Percentiles rank a stretch among this genome's conserved stretches.
These are phyloP conservation scores for Trichophyton schoenleinii DNA, from an alignment of 2,329 filamentous ascomycete species.

Conservation along the genomic window DNA sequence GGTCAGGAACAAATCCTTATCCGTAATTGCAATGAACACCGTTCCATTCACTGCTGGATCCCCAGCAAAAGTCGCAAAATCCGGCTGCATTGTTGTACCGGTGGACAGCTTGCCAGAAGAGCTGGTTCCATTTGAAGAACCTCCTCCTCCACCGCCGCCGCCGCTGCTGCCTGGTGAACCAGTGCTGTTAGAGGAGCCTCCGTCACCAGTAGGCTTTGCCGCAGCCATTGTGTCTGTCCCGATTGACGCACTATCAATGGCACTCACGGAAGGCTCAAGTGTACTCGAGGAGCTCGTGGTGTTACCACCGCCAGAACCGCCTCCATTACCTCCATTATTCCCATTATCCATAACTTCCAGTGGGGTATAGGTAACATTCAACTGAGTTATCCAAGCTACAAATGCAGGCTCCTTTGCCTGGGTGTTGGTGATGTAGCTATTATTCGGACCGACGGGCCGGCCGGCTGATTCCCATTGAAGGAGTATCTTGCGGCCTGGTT, in stretches of 20 bases:
- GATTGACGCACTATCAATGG: neutral
- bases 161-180: neutral
- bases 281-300: neutral
- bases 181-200: neutral
- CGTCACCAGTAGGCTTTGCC: neutral
- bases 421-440: constrained; percentile 60
- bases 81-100: constrained; percentile 44
- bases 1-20: constrained; percentile 54
- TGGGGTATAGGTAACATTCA: constrained; percentile 59
- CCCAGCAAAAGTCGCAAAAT: constrained; percentile 52
- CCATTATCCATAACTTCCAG: constrained; percentile 33
- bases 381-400: constrained; percentile 64
- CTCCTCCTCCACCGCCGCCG: neutral
- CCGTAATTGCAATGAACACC: constrained; percentile 66
- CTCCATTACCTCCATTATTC: constrained; percentile 39
- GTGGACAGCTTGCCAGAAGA: neutral
- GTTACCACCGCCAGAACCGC: neutral
- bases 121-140: neutral
- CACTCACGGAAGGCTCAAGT: neutral
- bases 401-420: constrained; percentile 48
- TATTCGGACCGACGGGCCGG: constrained; percentile 60
- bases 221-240: neutral
- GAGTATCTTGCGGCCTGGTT: constrained; percentile 58
- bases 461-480: constrained; percentile 63
- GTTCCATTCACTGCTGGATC: constrained; percentile 64